Evolutionary conservation across 306 rosid genomes (phyloP).

Genomic region (Casuarina equisetifolia): DNA sequence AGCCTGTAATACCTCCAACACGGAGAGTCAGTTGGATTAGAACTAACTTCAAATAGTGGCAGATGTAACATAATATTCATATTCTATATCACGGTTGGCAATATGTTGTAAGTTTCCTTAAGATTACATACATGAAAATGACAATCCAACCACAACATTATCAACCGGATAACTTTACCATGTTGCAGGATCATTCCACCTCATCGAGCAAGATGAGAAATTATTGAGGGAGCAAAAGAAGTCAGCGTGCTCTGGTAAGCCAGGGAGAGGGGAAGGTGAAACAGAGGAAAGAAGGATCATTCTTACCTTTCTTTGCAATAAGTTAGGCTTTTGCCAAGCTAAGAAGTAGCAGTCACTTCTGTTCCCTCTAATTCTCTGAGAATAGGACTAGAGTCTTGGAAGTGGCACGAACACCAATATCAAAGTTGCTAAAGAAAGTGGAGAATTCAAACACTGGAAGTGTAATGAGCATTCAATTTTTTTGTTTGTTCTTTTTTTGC

Average conservation of each 20-base stretch:
- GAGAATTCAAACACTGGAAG: slow-evolving; percentile 64
- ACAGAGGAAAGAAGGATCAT: slow-evolving; percentile 22
- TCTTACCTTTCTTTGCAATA: slow-evolving; percentile 26
- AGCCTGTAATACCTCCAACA: neutral
- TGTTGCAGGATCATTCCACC: slow-evolving; percentile 66
- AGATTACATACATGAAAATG: neutral
- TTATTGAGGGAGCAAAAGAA: slow-evolving; percentile 51
- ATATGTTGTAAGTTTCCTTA: neutral
- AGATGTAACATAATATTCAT: neutral
- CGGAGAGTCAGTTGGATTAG: neutral
- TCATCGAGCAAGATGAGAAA: slow-evolving; percentile 67
- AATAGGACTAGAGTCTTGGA: slow-evolving; percentile 56
- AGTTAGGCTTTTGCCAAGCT: slow-evolving; percentile 20
- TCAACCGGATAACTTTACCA: slow-evolving; percentile 12
- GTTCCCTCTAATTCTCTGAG: slow-evolving; percentile 25
- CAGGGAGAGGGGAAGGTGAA: slow-evolving; percentile 40
- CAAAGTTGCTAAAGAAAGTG: slow-evolving; percentile 72
- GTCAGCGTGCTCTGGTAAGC: slow-evolving; percentile 53
- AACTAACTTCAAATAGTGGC: slow-evolving; percentile 1
- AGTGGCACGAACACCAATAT: slow-evolving; percentile 70
- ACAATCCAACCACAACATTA: neutral
- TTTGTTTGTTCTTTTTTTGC: neutral
- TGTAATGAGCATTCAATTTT: slow-evolving; percentile 46
- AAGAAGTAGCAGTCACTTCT: slow-evolving; percentile 9
- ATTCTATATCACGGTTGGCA: neutral